These are phyloP conservation scores for Claviceps purpurea DNA, from an alignment of 2,329 filamentous ascomycete genomes.

Conservation along the genomic window DNA sequence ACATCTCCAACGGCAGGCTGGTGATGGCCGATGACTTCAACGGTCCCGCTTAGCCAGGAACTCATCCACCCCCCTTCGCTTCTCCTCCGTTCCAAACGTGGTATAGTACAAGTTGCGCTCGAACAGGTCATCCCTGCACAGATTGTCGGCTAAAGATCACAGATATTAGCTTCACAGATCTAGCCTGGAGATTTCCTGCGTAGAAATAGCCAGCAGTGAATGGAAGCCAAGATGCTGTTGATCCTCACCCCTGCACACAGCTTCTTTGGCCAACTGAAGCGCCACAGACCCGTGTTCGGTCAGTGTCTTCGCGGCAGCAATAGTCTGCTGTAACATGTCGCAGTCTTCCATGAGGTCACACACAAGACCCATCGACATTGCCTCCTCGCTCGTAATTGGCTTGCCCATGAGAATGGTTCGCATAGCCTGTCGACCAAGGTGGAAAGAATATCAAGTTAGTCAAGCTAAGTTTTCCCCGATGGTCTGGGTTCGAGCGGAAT, in stretches of 20 bases:
- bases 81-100: constrained; percentile 20
- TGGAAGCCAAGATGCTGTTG: neutral
- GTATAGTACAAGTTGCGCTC: constrained; percentile 23
- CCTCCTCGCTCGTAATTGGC: constrained; percentile 15
- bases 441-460: neutral
- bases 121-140: constrained; percentile 18
- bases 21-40: neutral
- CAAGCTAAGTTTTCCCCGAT: neutral
- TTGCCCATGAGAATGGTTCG: constrained; percentile 15
- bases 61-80: constrained; percentile 15
- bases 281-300: constrained; percentile 13
- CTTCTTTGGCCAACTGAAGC: constrained; percentile 16
- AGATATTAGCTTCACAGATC: neutral
- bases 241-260: constrained; percentile 16
- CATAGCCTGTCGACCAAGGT: constrained; percentile 13
- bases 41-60: constrained; percentile 14
- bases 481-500: neutral
- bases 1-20: constrained; percentile 4
- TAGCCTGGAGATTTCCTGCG: neutral
- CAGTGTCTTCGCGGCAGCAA: constrained; percentile 13
- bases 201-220: neutral
- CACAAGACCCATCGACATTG: constrained; percentile 13
- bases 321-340: constrained; percentile 13
- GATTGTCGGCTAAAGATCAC: constrained; percentile 12
- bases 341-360: constrained; percentile 15